Evolutionary conservation across 2,329 filamentous ascomycete species (phyloP), one percentile per base, ranked within the genome.

Genomic region (Dactylella cylindrospora): DNA sequence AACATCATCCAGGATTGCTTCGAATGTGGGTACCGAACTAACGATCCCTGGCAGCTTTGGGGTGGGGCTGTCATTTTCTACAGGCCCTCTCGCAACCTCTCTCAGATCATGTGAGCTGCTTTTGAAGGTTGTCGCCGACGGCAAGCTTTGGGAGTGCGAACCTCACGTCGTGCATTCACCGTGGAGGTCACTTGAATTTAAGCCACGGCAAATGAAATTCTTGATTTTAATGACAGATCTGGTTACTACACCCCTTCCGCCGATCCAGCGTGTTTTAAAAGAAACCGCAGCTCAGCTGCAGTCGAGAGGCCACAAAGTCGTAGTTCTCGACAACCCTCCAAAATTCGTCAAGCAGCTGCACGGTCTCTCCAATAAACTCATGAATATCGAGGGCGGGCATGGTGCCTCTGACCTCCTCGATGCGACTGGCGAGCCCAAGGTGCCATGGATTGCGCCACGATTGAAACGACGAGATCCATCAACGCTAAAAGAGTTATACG

Each of bases 321-420:
- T 85, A 0, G 80, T 84, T 12, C 74, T 85, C 40, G 52, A 64
- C 9, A 43, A 75, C 79, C 8, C 75, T 80, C 4, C 76, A 78
- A 0, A 68, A 78, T 2, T 76, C 29, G 29, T 84, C 47, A 75
- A 76, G 2, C 76, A 79, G 67, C 79, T 78, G 46, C 79, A 84
- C 55, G 76, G 75, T 1, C 73, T 83, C 6, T 78, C 80, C 29
- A 81, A 81, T 55, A 76, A 76, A 12, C 72, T 85, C 45, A 80
- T 84, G 71, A 77, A 77, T 19, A 72, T 81, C 8, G 80, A 84
- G 67, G 83, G 82, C 9, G 76, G 73, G 1, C 76, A 77, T 7
- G 68, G 70, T 38, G 80, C 83, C 74, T 77, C 83, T 49, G 77
- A 83, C 68, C 72, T 81, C 4, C 72, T 85, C 19, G 79, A 81